A percentile compares a stretch with the other conserved stretches of the same genome.
These are phyloP conservation scores for Persicaria maculosa DNA, from an alignment of 148 eudicot species.

Conservation along the genomic window DNA sequence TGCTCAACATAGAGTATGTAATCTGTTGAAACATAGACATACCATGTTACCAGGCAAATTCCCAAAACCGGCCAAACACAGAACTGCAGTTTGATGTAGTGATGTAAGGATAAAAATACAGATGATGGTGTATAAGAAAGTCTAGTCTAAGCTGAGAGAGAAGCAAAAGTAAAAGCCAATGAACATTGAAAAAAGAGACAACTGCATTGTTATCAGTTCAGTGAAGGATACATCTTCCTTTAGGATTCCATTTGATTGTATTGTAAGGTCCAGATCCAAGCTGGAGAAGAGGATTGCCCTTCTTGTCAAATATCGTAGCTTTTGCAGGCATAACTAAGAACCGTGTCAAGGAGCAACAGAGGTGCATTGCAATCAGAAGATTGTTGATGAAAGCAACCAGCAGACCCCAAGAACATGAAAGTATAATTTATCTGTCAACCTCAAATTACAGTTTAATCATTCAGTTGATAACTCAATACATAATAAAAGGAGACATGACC, in stretches of 20 bases:
- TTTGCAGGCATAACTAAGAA: constrained; percentile 90
- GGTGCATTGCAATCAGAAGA: not conserved
- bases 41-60: constrained; percentile 99
- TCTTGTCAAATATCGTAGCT: constrained; percentile 86
- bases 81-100: constrained; percentile 36
- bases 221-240: constrained; percentile 89
- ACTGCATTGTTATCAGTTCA: not conserved
- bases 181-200: constrained; percentile 1
- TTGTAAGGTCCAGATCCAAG: constrained; percentile 97
- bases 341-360: constrained; percentile 43
- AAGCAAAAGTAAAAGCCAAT: not conserved
- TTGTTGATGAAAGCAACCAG: not conserved
- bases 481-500: not conserved
- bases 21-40: constrained; percentile 18
- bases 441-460: not conserved
- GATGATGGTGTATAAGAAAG: not conserved
- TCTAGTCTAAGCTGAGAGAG: not conserved
- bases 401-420: not conserved
- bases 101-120: constrained; percentile 39
- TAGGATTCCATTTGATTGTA: constrained; percentile 94
- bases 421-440: not conserved
- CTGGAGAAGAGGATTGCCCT: constrained; percentile 86
- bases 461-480: not conserved
- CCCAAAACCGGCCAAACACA: constrained; percentile 98
- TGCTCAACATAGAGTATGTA: not conserved